Conservation (phyloP, 495 filamentous ascomycete species). For the Penicillium egyptiacum region DNA sequence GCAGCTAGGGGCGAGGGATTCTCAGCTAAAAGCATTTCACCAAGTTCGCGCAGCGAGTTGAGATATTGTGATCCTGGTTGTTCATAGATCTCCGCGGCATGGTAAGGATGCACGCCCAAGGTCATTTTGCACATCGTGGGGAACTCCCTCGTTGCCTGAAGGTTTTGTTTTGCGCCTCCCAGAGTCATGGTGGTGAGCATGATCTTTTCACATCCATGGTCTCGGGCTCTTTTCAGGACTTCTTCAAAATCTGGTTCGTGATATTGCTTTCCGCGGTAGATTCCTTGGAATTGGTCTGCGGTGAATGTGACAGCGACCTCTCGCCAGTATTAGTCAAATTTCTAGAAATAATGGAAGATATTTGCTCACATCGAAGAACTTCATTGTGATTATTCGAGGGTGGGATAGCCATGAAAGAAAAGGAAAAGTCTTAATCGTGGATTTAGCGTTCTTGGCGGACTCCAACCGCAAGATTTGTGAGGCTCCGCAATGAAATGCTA, state of each 20-base stretch:
- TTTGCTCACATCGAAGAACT: slow-evolving; percentile 12
- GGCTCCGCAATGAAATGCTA: neutral
- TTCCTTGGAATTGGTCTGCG: slow-evolving; percentile 35
- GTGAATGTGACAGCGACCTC: slow-evolving; percentile 36
- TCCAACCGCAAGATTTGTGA: neutral
- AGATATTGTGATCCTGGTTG: slow-evolving; percentile 15
- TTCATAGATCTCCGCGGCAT: slow-evolving; percentile 28
- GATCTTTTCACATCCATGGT: slow-evolving; percentile 25
- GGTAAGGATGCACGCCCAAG: slow-evolving; percentile 34
- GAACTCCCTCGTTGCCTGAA: slow-evolving; percentile 20
- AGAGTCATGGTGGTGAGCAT: slow-evolving; percentile 35
- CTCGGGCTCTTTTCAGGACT: slow-evolving; percentile 26
- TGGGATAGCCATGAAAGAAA: neutral
- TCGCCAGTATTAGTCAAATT: neutral
- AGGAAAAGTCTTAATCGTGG: neutral
- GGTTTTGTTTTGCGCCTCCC: slow-evolving; percentile 20
- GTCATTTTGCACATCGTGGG: slow-evolving; percentile 33
- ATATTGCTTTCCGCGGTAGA: slow-evolving; percentile 36
- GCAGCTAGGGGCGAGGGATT: slow-evolving; percentile 25
- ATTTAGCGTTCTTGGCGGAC: slow-evolving; percentile 4
- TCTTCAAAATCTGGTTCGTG: slow-evolving; percentile 29
- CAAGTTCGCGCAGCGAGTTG: slow-evolving; percentile 10
- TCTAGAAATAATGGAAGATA: neutral
- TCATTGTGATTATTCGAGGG: slow-evolving; percentile 6
- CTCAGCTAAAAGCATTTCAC: slow-evolving; percentile 15